phyloP scores from a whole-genome alignment of 768 basidiomycete species.

The Boletus subcaerulescens region DNA sequence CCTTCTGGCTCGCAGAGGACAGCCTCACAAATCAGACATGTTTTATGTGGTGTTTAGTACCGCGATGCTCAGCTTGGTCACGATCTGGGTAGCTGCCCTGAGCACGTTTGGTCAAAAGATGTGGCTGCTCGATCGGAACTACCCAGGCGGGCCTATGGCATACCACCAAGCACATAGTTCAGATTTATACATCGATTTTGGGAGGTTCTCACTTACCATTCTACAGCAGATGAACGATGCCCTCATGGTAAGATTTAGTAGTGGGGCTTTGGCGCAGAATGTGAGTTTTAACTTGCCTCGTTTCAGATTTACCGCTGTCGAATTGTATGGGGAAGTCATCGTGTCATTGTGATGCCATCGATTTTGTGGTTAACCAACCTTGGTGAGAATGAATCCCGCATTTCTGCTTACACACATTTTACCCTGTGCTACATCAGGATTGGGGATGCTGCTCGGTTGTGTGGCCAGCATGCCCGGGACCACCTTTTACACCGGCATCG shows the following conservation, averaged over 20 bases:
- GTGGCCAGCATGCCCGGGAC: background rate
- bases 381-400: slow-evolving; percentile 2
- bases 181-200: background rate
- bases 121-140: slow-evolving; percentile 32
- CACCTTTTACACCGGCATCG: slow-evolving; percentile 4
- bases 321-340: slow-evolving; percentile 30
- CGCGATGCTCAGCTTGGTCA: slow-evolving; percentile 24
- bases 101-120: slow-evolving; percentile 17
- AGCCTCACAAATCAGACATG: slow-evolving; percentile 1
- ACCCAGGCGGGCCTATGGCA: slow-evolving; percentile 30
- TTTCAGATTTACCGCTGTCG: slow-evolving; percentile 39
- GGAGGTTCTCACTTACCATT: slow-evolving; percentile 1
- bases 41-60: slow-evolving; percentile 18
- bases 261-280: background rate
- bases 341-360: slow-evolving; percentile 8
- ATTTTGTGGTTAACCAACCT: slow-evolving; percentile 17
- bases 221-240: slow-evolving; percentile 35
- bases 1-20: slow-evolving; percentile 1
- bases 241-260: slow-evolving; percentile 8
- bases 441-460: slow-evolving; percentile 4
- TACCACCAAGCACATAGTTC: background rate
- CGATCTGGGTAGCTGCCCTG: slow-evolving; percentile 21
- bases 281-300: background rate
- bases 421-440: background rate
- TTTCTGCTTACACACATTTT: background rate